Percentiles rank a stretch among this genome's conserved stretches.
Conservation (phyloP, 768 basidiomycete genomes). For the Artomyces pyxidatus region DNA sequence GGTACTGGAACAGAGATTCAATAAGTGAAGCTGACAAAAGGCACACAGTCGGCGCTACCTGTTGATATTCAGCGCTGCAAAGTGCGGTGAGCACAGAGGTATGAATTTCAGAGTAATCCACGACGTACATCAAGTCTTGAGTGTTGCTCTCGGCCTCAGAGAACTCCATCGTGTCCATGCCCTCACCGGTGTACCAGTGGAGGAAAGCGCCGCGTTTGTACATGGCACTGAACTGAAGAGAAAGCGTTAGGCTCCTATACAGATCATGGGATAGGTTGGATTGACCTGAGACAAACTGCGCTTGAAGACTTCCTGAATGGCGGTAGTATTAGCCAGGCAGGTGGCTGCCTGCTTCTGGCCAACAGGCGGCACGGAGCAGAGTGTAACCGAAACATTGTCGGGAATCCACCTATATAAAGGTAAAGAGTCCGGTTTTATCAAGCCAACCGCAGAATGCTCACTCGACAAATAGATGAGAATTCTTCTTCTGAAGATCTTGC, state of each 20-base stretch:
- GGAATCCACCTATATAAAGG: conserved; percentile 68
- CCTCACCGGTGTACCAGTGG: conserved; percentile 88
- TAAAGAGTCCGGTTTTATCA: too few species aligned
- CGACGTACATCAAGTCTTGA: conserved; percentile 68
- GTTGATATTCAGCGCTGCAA: conserved; percentile 82
- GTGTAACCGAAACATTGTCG: conserved; percentile 79
- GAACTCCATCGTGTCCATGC: conserved; percentile 86
- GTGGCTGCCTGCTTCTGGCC: conserved; percentile 69
- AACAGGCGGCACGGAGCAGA: conserved; percentile 78
- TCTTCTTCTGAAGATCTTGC: conserved; percentile 65
- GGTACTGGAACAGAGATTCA: conserved; percentile 8
- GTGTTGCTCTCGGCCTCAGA: conserved; percentile 82
- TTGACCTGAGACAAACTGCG: conserved; percentile 55
- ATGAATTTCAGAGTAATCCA: background rate
- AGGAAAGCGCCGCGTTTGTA: conserved; percentile 81
- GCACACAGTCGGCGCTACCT: conserved; percentile 32
- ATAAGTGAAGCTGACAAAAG: background rate
- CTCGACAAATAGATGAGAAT: conserved; percentile 75
- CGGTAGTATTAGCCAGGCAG: conserved; percentile 69
- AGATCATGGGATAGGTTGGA: conserved; percentile 8
- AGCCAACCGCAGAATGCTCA: conserved; percentile 27
- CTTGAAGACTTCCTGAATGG: conserved; percentile 81
- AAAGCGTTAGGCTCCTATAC: conserved; percentile 1
- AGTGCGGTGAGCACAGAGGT: conserved; percentile 8
- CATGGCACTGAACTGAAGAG: conserved; percentile 62